phyloP scores from a whole-genome alignment of 129 eudicot species.

The Cynara cardunculus region DNA sequence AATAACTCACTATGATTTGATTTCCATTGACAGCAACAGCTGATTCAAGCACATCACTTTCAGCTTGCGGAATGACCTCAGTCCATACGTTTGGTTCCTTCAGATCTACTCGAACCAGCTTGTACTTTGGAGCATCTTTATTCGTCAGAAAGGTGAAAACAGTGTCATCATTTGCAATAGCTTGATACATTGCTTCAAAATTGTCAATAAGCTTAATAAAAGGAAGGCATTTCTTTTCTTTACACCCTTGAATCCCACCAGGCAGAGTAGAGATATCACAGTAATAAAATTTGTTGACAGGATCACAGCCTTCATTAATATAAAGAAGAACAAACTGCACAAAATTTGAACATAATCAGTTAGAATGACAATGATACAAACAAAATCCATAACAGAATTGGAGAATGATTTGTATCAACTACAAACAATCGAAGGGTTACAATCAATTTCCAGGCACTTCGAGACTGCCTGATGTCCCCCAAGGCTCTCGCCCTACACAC shows the following conservation, averaged over 20 bases:
- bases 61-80: conserved; percentile 66
- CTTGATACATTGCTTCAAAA: conserved; percentile 64
- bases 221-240: conserved; percentile 60
- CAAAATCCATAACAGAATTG: too few species aligned
- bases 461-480: too few species aligned
- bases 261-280: conserved; percentile 69
- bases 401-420: too few species aligned
- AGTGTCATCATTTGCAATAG: conserved; percentile 77
- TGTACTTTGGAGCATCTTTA: conserved; percentile 83
- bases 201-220: conserved; percentile 80
- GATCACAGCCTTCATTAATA: conserved; percentile 64
- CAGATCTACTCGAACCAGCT: conserved; percentile 70
- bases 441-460: too few species aligned
- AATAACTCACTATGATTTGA: conserved; percentile 63
- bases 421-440: too few species aligned
- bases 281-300: conserved; percentile 83
- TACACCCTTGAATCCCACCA: conserved; percentile 56
- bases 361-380: too few species aligned
- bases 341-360: conserved; percentile 2
- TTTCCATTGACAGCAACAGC: conserved; percentile 61
- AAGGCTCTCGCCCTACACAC: too few species aligned
- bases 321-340: conserved; percentile 82
- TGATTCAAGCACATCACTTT: conserved; percentile 75
- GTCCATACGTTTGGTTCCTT: conserved; percentile 61
- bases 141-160: conserved; percentile 80